phyloP scores from a whole-genome alignment of 805 yeast genomes.

The Suhomyces kilbournensis region DNA sequence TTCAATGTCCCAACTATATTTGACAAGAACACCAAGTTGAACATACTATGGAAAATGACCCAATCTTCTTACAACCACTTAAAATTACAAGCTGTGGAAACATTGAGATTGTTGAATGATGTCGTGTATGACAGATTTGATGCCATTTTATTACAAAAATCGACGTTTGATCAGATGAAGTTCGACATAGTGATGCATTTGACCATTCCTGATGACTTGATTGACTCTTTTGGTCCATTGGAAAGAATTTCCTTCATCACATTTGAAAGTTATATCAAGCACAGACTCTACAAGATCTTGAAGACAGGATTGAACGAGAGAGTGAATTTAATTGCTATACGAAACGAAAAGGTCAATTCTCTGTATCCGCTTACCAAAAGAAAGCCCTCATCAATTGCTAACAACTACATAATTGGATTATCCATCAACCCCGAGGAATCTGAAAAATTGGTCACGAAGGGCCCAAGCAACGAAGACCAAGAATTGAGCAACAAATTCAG shows the following conservation, averaged over 20 bases:
- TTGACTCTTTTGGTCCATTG: slow-evolving; percentile 57
- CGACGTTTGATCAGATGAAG: slow-evolving; percentile 51
- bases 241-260: slow-evolving; percentile 72
- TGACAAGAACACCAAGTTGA: slow-evolving; percentile 73
- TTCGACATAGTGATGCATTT: slow-evolving; percentile 64
- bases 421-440: slow-evolving; percentile 66
- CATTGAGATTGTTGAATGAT: slow-evolving; percentile 69
- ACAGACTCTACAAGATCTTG: slow-evolving; percentile 58
- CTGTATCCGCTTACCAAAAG: slow-evolving; percentile 49
- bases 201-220: slow-evolving; percentile 41
- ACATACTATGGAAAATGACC: slow-evolving; percentile 79
- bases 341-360: slow-evolving; percentile 19
- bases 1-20: slow-evolving; percentile 73
- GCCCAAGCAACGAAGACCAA: slow-evolving; percentile 63
- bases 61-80: slow-evolving; percentile 60
- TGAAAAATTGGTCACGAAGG: slow-evolving; percentile 82
- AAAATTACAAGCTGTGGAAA: slow-evolving; percentile 63
- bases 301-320: slow-evolving; percentile 56
- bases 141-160: slow-evolving; percentile 64
- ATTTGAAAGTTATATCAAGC: slow-evolving; percentile 61
- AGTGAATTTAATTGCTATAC: slow-evolving; percentile 36
- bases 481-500: slow-evolving; percentile 62
- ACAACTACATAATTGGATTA: slow-evolving; percentile 54
- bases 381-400: slow-evolving; percentile 41
- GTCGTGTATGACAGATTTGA: slow-evolving; percentile 81